Evolutionary conservation across 129 eudicot species (phyloP).

Genomic region (Dittrichia graveolens): DNA sequence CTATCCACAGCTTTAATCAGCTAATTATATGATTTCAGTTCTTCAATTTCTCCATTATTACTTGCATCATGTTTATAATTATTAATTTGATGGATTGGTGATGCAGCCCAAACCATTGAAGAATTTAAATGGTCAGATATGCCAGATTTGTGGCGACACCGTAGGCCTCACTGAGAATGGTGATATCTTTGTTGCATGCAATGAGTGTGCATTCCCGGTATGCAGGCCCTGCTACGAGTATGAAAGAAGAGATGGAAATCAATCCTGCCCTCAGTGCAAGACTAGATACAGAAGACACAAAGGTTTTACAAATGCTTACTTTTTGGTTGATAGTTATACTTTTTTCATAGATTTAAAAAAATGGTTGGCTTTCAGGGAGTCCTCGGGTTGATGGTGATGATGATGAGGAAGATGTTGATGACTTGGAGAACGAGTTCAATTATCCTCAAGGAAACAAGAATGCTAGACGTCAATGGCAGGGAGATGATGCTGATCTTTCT

Average conservation of each 20-base stretch:
- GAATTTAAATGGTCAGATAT: constrained; percentile 63
- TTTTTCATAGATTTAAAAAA: not conserved
- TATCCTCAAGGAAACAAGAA: constrained; percentile 66
- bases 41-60: not conserved
- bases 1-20: not conserved
- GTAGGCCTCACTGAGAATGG: constrained; percentile 51
- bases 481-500: constrained; percentile 73
- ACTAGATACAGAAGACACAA: constrained; percentile 81
- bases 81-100: constrained; percentile 12
- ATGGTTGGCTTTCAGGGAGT: constrained; percentile 50
- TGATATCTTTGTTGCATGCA: constrained; percentile 92
- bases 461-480: constrained; percentile 75
- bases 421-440: constrained; percentile 78
- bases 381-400: constrained; percentile 89
- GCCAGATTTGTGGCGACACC: constrained; percentile 85
- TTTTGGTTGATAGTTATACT: not conserved
- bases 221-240: constrained; percentile 89
- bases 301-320: constrained; percentile 37
- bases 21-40: constrained; percentile 1
- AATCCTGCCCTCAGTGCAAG: constrained; percentile 88
- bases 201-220: constrained; percentile 90
- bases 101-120: constrained; percentile 65
- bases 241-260: constrained; percentile 82
- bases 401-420: constrained; percentile 88
- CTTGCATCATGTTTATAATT: not conserved